Evolutionary conservation across 2,329 filamentous ascomycete species (phyloP).

Genomic region (Fusarium vanettenii): DNA sequence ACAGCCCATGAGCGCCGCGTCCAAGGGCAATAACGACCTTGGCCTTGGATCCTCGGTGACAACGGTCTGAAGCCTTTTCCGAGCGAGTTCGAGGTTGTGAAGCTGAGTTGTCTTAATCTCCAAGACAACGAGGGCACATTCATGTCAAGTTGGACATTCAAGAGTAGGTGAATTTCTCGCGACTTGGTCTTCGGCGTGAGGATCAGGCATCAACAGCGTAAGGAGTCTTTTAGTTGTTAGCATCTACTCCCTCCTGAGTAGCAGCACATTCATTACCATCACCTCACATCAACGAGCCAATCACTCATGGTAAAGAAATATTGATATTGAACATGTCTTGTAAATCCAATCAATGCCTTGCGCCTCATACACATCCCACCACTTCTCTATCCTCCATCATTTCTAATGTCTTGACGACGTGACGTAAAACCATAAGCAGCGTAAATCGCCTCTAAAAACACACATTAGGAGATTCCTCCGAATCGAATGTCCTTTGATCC

Average conservation of each 20-base stretch:
- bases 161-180: neutral
- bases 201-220: neutral
- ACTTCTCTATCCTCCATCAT: slow-evolving; percentile 39
- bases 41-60: neutral
- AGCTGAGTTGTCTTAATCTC: neutral
- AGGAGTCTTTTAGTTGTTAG: too few relatives aligned
- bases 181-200: neutral
- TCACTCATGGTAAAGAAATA: slow-evolving; percentile 3
- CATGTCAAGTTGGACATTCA: neutral
- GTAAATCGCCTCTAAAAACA: slow-evolving; percentile 38
- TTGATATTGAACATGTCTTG: slow-evolving; percentile 33
- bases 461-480: slow-evolving; percentile 15
- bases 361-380: slow-evolving; percentile 39
- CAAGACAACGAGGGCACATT: neutral
- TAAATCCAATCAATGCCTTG: slow-evolving; percentile 38
- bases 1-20: neutral
- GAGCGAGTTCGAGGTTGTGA: neutral
- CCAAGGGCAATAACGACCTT: neutral
- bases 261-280: neutral
- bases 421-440: slow-evolving; percentile 32
- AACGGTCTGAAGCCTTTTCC: neutral
- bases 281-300: neutral
- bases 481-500: slow-evolving; percentile 4
- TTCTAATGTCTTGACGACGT: slow-evolving; percentile 34
- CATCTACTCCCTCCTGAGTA: neutral